Conservation (phyloP, 495 filamentous ascomycete genomes). For the Cetradonia linearis region DNA sequence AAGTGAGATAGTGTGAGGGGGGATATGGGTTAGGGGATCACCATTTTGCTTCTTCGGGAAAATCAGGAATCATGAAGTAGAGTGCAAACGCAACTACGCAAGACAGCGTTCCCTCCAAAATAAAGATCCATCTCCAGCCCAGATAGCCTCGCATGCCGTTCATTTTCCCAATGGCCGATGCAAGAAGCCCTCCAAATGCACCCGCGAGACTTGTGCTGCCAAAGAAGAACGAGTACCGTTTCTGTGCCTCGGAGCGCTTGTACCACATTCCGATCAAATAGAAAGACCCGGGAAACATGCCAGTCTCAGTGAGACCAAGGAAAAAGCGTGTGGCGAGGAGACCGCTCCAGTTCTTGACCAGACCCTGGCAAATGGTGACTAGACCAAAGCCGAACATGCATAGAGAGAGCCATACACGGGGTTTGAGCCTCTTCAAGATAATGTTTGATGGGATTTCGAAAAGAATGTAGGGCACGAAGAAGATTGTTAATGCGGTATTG, state of each 20-base stretch:
- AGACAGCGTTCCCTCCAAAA: constrained; percentile 61
- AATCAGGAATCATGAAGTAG: constrained; percentile 74
- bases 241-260: constrained; percentile 73
- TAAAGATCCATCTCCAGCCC: constrained; percentile 81
- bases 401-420: constrained; percentile 67
- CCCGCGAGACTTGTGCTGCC: constrained; percentile 70
- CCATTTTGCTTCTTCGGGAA: constrained; percentile 51
- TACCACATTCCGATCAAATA: constrained; percentile 89
- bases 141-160: constrained; percentile 50
- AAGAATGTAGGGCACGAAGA: constrained; percentile 85
- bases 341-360: constrained; percentile 68
- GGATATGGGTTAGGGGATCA: not conserved
- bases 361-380: constrained; percentile 64
- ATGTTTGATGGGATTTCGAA: constrained; percentile 87
- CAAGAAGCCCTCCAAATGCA: constrained; percentile 77
- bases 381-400: constrained; percentile 83
- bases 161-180: constrained; percentile 75
- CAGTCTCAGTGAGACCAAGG: constrained; percentile 76
- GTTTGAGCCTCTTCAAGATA: constrained; percentile 68
- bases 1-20: too few species aligned
- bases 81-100: constrained; percentile 58
- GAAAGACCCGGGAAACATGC: constrained; percentile 78
- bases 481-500: constrained; percentile 61
- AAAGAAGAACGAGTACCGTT: constrained; percentile 87
- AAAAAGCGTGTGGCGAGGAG: constrained; percentile 79